Evolutionary conservation across 257 asterid genomes (phyloP).

Genomic region (Henckelia pumila): DNA sequence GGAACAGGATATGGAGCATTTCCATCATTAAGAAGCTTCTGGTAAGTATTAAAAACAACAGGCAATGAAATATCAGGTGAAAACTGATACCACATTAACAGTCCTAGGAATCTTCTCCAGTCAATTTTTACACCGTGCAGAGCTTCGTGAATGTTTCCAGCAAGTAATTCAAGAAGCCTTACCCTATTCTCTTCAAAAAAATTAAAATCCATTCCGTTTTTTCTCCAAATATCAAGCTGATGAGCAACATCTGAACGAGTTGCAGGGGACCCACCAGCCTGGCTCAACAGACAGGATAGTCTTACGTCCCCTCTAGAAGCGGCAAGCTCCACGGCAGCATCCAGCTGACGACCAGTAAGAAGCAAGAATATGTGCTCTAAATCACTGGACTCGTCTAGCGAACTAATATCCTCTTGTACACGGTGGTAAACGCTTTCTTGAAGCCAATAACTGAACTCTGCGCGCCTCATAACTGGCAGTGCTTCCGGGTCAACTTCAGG

Average conservation of each 20-base stretch:
- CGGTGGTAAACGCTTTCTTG: slow-evolving; percentile 91
- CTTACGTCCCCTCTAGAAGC: slow-evolving; percentile 96
- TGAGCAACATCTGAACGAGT: slow-evolving; percentile 65
- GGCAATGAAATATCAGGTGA: slow-evolving; percentile 83
- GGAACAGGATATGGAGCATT: slow-evolving; percentile 94
- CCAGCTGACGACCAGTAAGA: slow-evolving; percentile 90
- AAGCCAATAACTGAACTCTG: slow-evolving; percentile 90
- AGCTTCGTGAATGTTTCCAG: slow-evolving; percentile 85
- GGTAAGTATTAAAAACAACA: slow-evolving; percentile 65
- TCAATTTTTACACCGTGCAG: slow-evolving; percentile 66
- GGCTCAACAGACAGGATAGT: slow-evolving; percentile 87
- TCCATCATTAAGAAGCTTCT: slow-evolving; percentile 78
- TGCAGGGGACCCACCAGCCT: slow-evolving; percentile 76
- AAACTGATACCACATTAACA: slow-evolving; percentile 95
- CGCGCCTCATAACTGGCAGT: slow-evolving; percentile 77
- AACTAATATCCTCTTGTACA: slow-evolving; percentile 83
- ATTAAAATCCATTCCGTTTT: slow-evolving; percentile 85
- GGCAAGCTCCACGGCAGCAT: slow-evolving; percentile 87
- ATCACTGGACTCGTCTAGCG: slow-evolving; percentile 56
- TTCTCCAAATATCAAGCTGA: slow-evolving; percentile 90
- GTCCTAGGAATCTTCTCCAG: slow-evolving; percentile 96
- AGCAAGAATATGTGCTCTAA: slow-evolving; percentile 83
- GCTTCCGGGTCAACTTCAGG: slow-evolving; percentile 72
- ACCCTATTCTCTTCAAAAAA: slow-evolving; percentile 79
- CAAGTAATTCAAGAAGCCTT: slow-evolving; percentile 77